phyloP scores from a whole-genome alignment of 1,139 yeast species.

The Citeromyces hawaiiensis region DNA sequence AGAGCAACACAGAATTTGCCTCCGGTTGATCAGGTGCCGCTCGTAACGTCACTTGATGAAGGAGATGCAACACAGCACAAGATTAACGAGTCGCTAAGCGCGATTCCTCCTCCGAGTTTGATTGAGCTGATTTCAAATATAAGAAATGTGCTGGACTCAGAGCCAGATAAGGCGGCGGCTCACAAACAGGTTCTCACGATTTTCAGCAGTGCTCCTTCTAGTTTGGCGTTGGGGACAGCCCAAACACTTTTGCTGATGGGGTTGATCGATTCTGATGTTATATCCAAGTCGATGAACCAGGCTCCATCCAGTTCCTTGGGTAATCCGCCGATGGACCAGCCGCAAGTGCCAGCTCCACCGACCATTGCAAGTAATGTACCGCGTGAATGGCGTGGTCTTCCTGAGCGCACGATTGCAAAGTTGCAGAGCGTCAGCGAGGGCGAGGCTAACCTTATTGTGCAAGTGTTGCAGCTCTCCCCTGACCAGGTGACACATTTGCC shows the following conservation, averaged over 20 bases:
- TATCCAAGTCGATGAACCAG: constrained; percentile 13
- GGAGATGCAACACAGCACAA: constrained; percentile 24
- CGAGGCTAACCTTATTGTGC: constrained; percentile 54
- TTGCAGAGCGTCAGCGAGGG: constrained; percentile 32
- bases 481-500: constrained; percentile 45
- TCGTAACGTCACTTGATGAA: neutral
- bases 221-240: constrained; percentile 16
- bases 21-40: neutral
- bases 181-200: constrained; percentile 25
- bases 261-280: constrained; percentile 49
- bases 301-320: neutral
- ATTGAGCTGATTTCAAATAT: constrained; percentile 55
- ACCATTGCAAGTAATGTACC: constrained; percentile 8
- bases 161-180: constrained; percentile 34
- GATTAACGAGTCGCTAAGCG: constrained; percentile 39
- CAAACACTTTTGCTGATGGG: constrained; percentile 74
- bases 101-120: constrained; percentile 56
- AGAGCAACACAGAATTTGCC: neutral
- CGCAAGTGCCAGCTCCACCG: constrained; percentile 1
- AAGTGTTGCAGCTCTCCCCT: constrained; percentile 43
- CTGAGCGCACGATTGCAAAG: constrained; percentile 33
- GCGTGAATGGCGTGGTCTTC: constrained; percentile 36
- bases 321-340: constrained; percentile 2
- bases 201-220: constrained; percentile 38
- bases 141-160: constrained; percentile 32